Base-by-base conservation (phyloP, 164 flowering plant genomes). In the Chimonanthus salicifolius region DNA sequence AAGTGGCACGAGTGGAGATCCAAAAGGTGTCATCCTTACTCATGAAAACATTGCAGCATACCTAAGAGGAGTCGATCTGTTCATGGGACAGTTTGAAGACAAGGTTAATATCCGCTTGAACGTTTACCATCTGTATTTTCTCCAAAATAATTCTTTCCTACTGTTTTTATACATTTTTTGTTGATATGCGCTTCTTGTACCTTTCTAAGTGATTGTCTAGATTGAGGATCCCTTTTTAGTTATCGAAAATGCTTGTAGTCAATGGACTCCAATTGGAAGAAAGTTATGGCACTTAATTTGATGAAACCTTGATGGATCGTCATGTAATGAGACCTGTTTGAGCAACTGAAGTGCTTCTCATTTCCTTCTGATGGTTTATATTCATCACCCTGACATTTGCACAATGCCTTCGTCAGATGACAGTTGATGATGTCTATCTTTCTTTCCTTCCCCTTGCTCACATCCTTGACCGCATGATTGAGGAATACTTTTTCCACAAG, bases 361-460 rank as follows among this genome's bases (percentile, higher is more conserved):
- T n/a, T 13, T 50, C 11, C 7, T 45, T 47, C n/a, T 74, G 9
- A 67, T 46, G 62, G 11, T 67, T 78, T 49, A 44, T 21, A 49
- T 45, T 64, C 49, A 50, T 51, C 20, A 51, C 72, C 33, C 71
- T 78, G 75, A 78, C 33, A 65, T 46, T 46, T 66, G 11, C 47
- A 5, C 16, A 43, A n/a, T 68, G 50, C 47, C 48, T 11, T 72
- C n/a, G 49, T 69, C 72, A 95, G 99, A 90, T 95, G 99, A 92
- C 94, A 48, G 85, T 72, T 73, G 92, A 92, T 80, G 99, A 95
- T 84, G 98, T 92, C 47, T 95, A 89, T 78, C 80, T 95, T 43
- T 95, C 99, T 10, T 95, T 93, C 78, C 87, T 95, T 66, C 99
- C 99, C 13, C 92, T 95, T 54, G 99, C 99, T 69, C 99, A 95